These are phyloP conservation scores for Aspergillus biplanus DNA, from an alignment of 495 filamentous ascomycete genomes.

Conservation along the genomic window DNA sequence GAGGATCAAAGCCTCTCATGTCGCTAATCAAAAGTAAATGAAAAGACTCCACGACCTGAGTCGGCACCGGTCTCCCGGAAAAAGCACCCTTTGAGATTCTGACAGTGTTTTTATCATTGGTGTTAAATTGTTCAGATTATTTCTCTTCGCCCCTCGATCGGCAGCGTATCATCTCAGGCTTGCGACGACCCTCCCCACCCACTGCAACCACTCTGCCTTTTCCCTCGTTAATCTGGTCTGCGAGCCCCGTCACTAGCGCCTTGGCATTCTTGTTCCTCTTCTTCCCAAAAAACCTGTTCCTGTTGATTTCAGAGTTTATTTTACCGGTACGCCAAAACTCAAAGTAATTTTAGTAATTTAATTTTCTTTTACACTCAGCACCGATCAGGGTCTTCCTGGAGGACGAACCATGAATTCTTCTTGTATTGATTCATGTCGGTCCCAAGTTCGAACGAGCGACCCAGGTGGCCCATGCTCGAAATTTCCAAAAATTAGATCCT, in stretches of 20 bases:
- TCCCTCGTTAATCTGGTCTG: neutral
- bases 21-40: neutral
- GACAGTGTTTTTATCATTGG: neutral
- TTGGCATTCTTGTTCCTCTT: constrained; percentile 3
- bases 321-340: neutral
- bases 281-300: no score
- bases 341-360: constrained; percentile 15
- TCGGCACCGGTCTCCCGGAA: neutral
- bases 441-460: no score
- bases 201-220: neutral
- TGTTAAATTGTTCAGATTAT: neutral
- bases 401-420: no score
- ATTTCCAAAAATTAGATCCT: neutral
- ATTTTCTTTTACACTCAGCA: neutral
- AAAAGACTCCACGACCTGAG: neutral
- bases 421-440: no score
- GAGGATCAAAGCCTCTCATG: neutral
- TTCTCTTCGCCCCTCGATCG: constrained; percentile 6
- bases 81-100: neutral
- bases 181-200: constrained; percentile 25
- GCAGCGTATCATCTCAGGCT: constrained; percentile 8
- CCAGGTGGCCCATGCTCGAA: no score
- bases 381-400: neutral
- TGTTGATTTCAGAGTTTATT: no score
- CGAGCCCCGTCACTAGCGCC: constrained; percentile 4